phyloP scores from a whole-genome alignment of 352 stramenopile genomes.

The Phytophthora fragariaefolia region DNA sequence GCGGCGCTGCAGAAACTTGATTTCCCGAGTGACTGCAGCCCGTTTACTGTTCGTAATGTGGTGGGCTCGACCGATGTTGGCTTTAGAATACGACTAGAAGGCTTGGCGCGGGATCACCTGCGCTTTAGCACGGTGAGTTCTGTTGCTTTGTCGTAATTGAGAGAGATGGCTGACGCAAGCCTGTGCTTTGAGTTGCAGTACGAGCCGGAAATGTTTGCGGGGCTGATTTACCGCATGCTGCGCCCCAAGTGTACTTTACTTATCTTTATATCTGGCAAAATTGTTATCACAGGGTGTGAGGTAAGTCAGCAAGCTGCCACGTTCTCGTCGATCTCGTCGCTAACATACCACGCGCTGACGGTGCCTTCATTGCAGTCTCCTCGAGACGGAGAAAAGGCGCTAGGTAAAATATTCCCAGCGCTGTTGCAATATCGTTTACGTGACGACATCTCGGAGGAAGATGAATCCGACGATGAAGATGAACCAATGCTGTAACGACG shows the following conservation, averaged over 20 bases:
- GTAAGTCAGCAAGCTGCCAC: conserved; percentile 24
- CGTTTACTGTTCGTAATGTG: conserved; percentile 83
- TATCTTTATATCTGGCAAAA: conserved; percentile 99
- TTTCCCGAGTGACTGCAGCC: conserved; percentile 49
- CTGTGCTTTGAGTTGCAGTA: conserved; percentile 68
- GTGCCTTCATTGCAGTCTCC: conserved; percentile 23
- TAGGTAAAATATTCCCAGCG: conserved; percentile 65
- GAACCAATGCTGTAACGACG: conserved; percentile 22
- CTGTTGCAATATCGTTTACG: conserved; percentile 57
- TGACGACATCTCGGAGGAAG: conserved; percentile 35
- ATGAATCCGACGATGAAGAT: conserved; percentile 35
- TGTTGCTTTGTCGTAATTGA: background rate
- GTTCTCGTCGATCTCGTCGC: background rate
- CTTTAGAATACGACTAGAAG: conserved; percentile 82
- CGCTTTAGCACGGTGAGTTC: conserved; percentile 72
- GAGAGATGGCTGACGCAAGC: no score
- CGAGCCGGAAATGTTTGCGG: conserved; percentile 99
- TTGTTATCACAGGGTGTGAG: conserved; percentile 96
- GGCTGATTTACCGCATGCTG: conserved; percentile 98
- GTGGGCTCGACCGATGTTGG: conserved; percentile 93
- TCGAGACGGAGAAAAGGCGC: conserved; percentile 47
- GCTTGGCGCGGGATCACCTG: conserved; percentile 59
- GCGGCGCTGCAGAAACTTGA: conserved; percentile 59
- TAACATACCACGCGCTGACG: conserved; percentile 7
- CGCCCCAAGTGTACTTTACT: conserved; percentile 98